Evolutionary conservation across 2,329 filamentous ascomycete species (phyloP).

Genomic region (Trichoderma koningiopsis): DNA sequence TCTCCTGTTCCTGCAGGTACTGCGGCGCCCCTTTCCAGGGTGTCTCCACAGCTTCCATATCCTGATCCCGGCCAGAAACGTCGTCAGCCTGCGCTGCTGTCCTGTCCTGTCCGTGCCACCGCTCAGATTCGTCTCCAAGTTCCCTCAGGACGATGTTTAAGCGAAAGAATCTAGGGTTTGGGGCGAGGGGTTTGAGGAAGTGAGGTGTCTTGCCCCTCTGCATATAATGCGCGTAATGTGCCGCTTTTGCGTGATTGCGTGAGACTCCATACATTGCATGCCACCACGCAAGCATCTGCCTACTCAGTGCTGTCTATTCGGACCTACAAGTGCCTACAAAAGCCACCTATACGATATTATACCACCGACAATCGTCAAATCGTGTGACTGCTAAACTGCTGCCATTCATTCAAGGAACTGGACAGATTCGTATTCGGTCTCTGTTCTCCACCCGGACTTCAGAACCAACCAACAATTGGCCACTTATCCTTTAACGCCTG

Average conservation of each 20-base stretch:
- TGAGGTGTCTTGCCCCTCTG: not conserved
- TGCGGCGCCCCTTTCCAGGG: constrained; percentile 21
- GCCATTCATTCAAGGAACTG: too few relatives aligned
- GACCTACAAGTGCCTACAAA: not conserved
- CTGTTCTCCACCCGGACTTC: not conserved
- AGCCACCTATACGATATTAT: not conserved
- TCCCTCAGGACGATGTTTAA: constrained; percentile 18
- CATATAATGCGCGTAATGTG: constrained; percentile 24
- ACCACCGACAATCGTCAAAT: not conserved
- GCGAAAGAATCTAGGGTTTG: constrained; percentile 17
- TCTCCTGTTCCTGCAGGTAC: constrained; percentile 25
- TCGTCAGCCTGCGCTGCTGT: constrained; percentile 3
- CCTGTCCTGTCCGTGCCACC: not conserved
- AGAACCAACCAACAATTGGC: constrained; percentile 9
- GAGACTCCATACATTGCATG: not conserved
- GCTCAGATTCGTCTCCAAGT: constrained; percentile 4
- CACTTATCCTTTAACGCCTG: constrained; percentile 16
- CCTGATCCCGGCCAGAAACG: constrained; percentile 10
- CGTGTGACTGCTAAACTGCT: not conserved
- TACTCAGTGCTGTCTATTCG: too few relatives aligned
- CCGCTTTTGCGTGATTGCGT: not conserved
- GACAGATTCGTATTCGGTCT: constrained; percentile 23
- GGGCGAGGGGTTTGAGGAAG: not conserved
- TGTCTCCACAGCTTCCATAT: constrained; percentile 23
- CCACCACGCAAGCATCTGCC: not conserved